Conservation (phyloP, 495 filamentous ascomycete genomes). For the Penicillium macrosclerotiorum region DNA sequence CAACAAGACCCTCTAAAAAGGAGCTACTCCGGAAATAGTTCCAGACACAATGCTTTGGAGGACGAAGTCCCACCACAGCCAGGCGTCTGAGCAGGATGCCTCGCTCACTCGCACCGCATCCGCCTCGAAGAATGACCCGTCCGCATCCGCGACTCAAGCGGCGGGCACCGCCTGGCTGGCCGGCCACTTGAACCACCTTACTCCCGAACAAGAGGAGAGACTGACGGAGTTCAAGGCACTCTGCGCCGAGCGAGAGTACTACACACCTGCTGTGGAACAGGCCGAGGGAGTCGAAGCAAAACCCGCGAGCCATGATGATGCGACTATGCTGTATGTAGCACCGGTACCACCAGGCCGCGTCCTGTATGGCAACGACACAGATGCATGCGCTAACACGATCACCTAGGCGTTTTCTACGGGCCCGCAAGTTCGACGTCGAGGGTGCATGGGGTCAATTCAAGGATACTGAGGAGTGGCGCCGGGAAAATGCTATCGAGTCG, state of each 20-base stretch:
- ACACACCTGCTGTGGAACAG: conserved; percentile 47
- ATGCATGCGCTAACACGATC: conserved; percentile 6
- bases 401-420: conserved; percentile 72
- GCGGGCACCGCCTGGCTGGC: conserved; percentile 45
- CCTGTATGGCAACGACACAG: not conserved
- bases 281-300: conserved; percentile 29
- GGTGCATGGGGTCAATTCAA: conserved; percentile 82
- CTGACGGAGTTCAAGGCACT: conserved; percentile 66
- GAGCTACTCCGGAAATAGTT: conserved; percentile 1
- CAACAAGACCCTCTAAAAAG: not conserved
- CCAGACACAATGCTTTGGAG: conserved; percentile 31
- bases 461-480: conserved; percentile 85
- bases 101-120: conserved; percentile 22
- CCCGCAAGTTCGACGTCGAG: conserved; percentile 66
- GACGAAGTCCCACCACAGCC: conserved; percentile 33
- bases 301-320: conserved; percentile 70
- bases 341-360: not conserved
- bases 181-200: conserved; percentile 75
- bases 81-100: conserved; percentile 26
- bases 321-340: conserved; percentile 69
- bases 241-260: conserved; percentile 63
- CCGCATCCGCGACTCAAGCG: conserved; percentile 41
- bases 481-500: conserved; percentile 68
- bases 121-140: conserved; percentile 38
- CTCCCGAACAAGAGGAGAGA: conserved; percentile 60